These are phyloP conservation scores for Berkeleyomyces basicola DNA, from an alignment of 2,329 filamentous ascomycete species.

Conservation along the genomic window DNA sequence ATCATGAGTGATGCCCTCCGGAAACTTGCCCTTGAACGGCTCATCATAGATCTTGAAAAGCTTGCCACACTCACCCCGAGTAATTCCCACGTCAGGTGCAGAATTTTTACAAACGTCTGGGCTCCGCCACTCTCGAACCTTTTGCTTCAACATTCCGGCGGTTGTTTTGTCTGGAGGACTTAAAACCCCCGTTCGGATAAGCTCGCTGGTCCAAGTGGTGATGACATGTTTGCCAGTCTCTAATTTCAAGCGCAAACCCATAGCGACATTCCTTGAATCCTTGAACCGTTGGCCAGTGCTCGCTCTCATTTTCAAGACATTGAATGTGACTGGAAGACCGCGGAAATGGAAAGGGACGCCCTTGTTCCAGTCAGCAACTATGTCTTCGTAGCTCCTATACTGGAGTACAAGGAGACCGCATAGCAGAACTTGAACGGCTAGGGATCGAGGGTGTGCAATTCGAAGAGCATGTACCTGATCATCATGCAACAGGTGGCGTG, in stretches of 20 bases:
- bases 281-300: background rate
- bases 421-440: constrained; percentile 1
- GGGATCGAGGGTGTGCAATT: background rate
- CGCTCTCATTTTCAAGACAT: constrained; percentile 5
- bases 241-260: constrained; percentile 2
- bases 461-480: constrained; percentile 1
- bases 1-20: constrained; percentile 1
- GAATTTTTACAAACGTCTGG: background rate
- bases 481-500: background rate
- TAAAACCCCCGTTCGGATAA: constrained; percentile 3
- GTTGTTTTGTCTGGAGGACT: background rate
- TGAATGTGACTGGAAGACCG: constrained; percentile 2
- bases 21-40: constrained; percentile 2
- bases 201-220: constrained; percentile 6
- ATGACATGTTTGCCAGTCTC: constrained; percentile 1
- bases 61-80: background rate
- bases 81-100: background rate
- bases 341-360: constrained; percentile 4
- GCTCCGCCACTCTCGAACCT: background rate
- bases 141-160: background rate
- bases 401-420: constrained; percentile 5
- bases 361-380: constrained; percentile 3
- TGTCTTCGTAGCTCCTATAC: constrained; percentile 2
- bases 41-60: background rate
- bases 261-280: background rate